Evolutionary conservation across 179 eudicot genomes (phyloP).

Genomic region (Amaranthus tricolor): DNA sequence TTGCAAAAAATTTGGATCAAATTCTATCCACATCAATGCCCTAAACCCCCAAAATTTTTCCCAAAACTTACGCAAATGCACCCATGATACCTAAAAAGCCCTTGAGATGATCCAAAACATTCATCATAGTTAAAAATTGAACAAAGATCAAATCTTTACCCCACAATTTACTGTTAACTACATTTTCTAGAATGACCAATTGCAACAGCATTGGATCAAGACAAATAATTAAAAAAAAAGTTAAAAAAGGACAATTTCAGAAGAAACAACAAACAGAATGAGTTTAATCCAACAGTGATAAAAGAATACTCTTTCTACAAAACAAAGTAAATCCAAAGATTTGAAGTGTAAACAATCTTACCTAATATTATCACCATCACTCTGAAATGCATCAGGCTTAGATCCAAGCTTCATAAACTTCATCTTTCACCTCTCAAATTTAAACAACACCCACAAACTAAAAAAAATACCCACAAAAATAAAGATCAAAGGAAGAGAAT

Average conservation of each 20-base stretch:
- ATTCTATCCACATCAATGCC: no score
- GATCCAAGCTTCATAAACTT: conserved; percentile 64
- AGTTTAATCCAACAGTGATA: conserved; percentile 32
- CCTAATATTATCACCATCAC: conserved; percentile 53
- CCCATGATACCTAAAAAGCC: no score
- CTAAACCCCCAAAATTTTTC: no score
- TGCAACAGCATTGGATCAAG: background rate
- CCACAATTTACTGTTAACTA: background rate
- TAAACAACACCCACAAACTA: conserved; percentile 19
- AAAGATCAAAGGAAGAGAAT: background rate
- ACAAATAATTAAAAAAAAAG: background rate
- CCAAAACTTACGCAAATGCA: no score
- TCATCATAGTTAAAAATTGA: no score
- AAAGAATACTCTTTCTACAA: background rate
- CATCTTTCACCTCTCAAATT: conserved; percentile 29
- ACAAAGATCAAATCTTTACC: background rate
- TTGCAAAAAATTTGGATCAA: no score
- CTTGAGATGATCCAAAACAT: no score
- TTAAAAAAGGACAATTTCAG: background rate
- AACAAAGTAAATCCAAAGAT: background rate
- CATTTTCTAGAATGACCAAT: background rate
- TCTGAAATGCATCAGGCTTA: conserved; percentile 53
- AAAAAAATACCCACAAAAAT: conserved; percentile 17
- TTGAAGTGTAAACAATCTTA: conserved; percentile 4
- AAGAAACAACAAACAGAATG: background rate